Base-by-base conservation (phyloP, 352 stramenopile genomes). In the Phytophthora ramorum region DNA sequence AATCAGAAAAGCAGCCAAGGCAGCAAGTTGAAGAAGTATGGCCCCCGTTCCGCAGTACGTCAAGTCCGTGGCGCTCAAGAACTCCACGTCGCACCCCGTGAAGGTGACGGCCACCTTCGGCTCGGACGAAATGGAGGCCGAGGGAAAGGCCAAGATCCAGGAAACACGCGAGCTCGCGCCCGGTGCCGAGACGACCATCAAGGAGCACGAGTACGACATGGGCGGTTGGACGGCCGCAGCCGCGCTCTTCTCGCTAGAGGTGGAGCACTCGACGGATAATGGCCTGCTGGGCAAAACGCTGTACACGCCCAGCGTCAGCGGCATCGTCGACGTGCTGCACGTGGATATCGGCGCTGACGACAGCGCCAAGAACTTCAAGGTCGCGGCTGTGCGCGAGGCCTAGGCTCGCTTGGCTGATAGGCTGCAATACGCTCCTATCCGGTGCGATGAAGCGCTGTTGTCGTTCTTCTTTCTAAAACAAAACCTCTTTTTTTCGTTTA, bases 191-290 rank as follows among this genome's bases (percentile, higher is more conserved):
- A 58, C 54, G 5, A 77, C 35, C 22, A 66, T 93, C 37, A 71
- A 76, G 32, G 85, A 91, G 58, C 77, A 89, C 57, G 72, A 85
- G 68, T 93, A 89, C 75, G 76, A 95, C 74, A 95, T 95, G 87
- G 87, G 76, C 57, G 71, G 74, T 34, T 93, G 80, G 81, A 91
- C 75, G 44, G 83, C 82, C 4, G 70, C 85, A 32, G 85, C 85
- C 7, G 72, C 83, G 47, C 66, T 95, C 16, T 70, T 75, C 51
- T 79, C 80, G 35, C 48, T 95, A 12, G 63, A 91, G 28, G 85
- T 91, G 6, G 73, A 88, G 52, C 66, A 80, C 26, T 67, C 56
- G 1, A 71, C 46, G 4, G 66, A 66, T 13, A 67, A 24, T 16
- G 66, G 63, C 13, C 43, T 70, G 50, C 51, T 83, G 26, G 62